Evolutionary conservation across 1,284 basidiomycete species (phyloP).

Genomic region (Ganoderma boninense): DNA sequence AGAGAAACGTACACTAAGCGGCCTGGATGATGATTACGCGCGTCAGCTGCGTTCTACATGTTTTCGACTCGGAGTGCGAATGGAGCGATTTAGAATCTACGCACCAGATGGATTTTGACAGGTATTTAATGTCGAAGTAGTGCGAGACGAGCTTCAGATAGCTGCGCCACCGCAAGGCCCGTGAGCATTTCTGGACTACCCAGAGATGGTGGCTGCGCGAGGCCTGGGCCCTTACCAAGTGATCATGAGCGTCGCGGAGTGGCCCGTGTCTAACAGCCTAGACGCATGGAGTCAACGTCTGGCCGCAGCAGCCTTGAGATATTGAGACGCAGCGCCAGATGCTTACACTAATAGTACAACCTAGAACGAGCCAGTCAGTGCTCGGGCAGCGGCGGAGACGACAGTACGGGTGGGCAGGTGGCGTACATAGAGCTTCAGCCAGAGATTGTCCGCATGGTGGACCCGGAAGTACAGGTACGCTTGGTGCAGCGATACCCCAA

Average conservation of each 20-base stretch:
- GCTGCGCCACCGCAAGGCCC: not conserved
- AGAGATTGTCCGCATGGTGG: not conserved
- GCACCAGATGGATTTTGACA: not conserved
- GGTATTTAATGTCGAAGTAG: not conserved
- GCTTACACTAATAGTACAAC: slow-evolving; percentile 1
- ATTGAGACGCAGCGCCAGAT: not conserved
- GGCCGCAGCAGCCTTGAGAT: not conserved
- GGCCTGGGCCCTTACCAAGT: not conserved
- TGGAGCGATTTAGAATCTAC: not conserved
- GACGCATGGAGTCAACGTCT: not conserved
- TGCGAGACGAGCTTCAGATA: slow-evolving; percentile 1
- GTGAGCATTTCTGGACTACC: not conserved
- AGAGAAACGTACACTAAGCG: not conserved
- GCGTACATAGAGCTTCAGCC: not conserved
- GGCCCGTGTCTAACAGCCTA: not conserved
- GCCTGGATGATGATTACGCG: not conserved
- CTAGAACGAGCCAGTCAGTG: not conserved
- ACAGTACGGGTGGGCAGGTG: not conserved
- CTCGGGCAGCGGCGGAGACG: not conserved
- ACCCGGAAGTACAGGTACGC: not conserved
- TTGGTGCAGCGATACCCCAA: not conserved
- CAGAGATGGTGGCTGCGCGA: not conserved
- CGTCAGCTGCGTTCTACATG: not conserved
- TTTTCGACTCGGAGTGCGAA: too few relatives aligned
- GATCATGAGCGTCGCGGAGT: not conserved